Conservation (phyloP, 78 protist genomes). For the Dictyostelium intermedium region DNA sequence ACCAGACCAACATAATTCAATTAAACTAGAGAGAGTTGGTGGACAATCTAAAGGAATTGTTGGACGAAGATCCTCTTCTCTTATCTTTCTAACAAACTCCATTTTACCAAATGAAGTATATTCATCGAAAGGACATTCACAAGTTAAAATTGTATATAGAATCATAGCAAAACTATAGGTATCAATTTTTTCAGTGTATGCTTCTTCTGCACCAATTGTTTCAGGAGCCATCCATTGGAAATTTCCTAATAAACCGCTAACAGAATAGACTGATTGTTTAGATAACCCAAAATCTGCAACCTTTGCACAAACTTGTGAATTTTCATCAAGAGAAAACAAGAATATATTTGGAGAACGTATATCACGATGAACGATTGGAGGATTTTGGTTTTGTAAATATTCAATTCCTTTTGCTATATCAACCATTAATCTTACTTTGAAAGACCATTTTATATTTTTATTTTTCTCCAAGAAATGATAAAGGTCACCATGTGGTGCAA, state of each 20-base stretch:
- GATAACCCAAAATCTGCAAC: constrained; percentile 80
- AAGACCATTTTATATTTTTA: constrained; percentile 9
- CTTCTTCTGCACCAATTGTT: constrained; percentile 71
- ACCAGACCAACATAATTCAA: constrained; percentile 60
- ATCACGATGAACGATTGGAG: constrained; percentile 79
- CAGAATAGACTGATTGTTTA: constrained; percentile 54
- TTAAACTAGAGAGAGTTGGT: neutral
- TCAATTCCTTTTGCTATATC: constrained; percentile 73
- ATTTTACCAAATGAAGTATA: constrained; percentile 15
- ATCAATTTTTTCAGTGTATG: constrained; percentile 75
- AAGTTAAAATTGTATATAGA: constrained; percentile 49
- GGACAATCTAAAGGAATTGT: constrained; percentile 60
- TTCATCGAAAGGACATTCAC: constrained; percentile 59
- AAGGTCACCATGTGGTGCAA: constrained; percentile 63
- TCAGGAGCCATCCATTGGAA: constrained; percentile 83
- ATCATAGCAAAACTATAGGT: constrained; percentile 72
- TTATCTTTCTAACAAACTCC: constrained; percentile 48
- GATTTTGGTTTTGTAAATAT: constrained; percentile 58
- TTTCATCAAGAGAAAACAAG: constrained; percentile 31
- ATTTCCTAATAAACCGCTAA: constrained; percentile 45
- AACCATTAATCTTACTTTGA: constrained; percentile 21
- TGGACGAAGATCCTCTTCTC: constrained; percentile 69
- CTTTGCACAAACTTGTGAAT: constrained; percentile 64
- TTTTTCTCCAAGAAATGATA: neutral
- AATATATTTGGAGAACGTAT: constrained; percentile 68